phyloP scores from a whole-genome alignment of 1,284 basidiomycete species.

The Ustilago sp. region DNA sequence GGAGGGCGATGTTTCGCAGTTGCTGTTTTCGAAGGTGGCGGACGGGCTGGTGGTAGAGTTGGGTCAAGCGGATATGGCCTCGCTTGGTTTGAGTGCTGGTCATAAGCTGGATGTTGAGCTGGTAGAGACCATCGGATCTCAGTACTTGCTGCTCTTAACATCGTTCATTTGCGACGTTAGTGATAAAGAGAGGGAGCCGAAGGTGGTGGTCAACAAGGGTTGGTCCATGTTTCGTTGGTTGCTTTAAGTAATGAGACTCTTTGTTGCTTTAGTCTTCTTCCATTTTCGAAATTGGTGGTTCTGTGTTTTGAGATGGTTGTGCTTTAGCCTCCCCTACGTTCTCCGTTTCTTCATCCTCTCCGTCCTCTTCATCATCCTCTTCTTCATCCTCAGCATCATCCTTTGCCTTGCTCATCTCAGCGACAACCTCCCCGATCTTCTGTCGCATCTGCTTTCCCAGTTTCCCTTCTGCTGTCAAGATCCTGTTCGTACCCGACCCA shows the following conservation, averaged over 20 bases:
- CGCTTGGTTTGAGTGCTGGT: conserved; percentile 48
- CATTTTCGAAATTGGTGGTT: neutral
- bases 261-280: neutral
- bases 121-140: conserved; percentile 29
- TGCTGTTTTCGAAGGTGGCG: conserved; percentile 15
- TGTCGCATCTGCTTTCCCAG: conserved; percentile 13
- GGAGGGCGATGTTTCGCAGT: conserved; percentile 20
- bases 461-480: conserved; percentile 17
- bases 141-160: conserved; percentile 24
- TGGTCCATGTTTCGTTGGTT: conserved; percentile 46
- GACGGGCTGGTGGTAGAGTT: conserved; percentile 24
- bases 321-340: neutral
- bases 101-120: conserved; percentile 43
- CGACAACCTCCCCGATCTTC: conserved; percentile 9
- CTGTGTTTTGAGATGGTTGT: neutral
- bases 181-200: neutral
- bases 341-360: neutral
- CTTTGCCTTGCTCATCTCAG: conserved; percentile 9
- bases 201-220: conserved; percentile 29
- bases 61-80: conserved; percentile 38
- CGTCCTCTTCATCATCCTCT: conserved; percentile 16
- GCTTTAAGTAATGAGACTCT: conserved; percentile 11
- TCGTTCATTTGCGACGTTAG: conserved; percentile 4
- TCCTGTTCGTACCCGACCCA: neutral
- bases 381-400: conserved; percentile 37